phyloP scores from a whole-genome alignment of 495 filamentous ascomycete genomes.

The Penicillium fimorum region DNA sequence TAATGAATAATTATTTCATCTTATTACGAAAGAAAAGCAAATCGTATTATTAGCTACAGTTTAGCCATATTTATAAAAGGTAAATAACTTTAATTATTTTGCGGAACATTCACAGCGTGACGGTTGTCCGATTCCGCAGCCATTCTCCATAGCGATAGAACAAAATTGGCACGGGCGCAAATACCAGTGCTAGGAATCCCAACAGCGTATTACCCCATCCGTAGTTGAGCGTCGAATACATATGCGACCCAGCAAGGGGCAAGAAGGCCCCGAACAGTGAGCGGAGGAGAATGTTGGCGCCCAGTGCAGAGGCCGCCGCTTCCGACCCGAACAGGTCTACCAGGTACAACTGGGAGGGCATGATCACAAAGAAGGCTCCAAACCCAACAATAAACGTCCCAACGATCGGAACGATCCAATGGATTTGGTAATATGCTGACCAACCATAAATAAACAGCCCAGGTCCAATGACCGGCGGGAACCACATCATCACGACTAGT shows the following conservation, averaged over 20 bases:
- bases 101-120: neutral
- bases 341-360: neutral
- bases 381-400: neutral
- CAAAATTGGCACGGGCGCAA: neutral
- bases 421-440: conserved; percentile 49
- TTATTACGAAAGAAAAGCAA: no score
- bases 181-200: neutral
- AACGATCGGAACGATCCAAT: conserved; percentile 38
- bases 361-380: neutral
- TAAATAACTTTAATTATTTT: no score
- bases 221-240: neutral
- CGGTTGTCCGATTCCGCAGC: neutral
- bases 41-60: no score
- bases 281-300: neutral
- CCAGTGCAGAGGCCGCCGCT: neutral
- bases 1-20: no score
- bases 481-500: conserved; percentile 9
- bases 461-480: conserved; percentile 36
- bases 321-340: neutral
- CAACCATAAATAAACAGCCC: conserved; percentile 67
- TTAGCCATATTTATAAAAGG: no score
- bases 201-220: conserved; percentile 5
- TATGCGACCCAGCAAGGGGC: neutral
- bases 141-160: neutral
- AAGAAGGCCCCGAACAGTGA: conserved; percentile 2